A percentile compares a stretch with the other conserved stretches of the same genome.
Conservation (phyloP, 2,329 filamentous ascomycete species). For the Xylaria sp. region DNA sequence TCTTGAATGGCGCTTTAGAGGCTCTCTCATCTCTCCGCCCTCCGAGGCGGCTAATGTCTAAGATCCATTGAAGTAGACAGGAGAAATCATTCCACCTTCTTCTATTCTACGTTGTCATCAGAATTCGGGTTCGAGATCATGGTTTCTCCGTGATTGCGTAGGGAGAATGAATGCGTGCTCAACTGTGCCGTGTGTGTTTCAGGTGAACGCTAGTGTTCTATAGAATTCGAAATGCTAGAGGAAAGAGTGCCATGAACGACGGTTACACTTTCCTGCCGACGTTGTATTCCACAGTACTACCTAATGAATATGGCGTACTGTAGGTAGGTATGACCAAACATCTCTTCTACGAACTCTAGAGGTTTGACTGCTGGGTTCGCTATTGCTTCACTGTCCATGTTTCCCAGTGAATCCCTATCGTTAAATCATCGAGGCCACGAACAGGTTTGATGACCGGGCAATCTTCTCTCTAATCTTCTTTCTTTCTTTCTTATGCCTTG, state of each 20-base stretch:
- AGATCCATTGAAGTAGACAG: not conserved
- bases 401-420: not conserved
- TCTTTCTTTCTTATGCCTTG: not conserved
- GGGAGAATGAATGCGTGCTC: not conserved
- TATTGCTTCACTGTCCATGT: not conserved
- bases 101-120: not conserved
- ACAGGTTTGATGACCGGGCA: not conserved
- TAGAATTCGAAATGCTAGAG: not conserved
- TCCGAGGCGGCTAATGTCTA: not conserved
- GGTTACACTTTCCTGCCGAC: not conserved
- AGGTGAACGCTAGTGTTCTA: not conserved
- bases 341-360: not conserved
- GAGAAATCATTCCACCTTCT: not conserved
- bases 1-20: not conserved
- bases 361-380: not conserved
- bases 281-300: not conserved
- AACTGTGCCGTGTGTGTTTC: constrained; percentile 19
- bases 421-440: not conserved
- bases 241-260: not conserved
- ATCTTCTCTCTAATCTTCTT: too few relatives aligned
- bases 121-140: not conserved
- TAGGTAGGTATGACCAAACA: not conserved
- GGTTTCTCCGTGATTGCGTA: not conserved
- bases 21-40: not conserved
- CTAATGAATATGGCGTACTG: not conserved